Base-by-base conservation (phyloP, 306 rosid species). In the Spatholobus suberectus region DNA sequence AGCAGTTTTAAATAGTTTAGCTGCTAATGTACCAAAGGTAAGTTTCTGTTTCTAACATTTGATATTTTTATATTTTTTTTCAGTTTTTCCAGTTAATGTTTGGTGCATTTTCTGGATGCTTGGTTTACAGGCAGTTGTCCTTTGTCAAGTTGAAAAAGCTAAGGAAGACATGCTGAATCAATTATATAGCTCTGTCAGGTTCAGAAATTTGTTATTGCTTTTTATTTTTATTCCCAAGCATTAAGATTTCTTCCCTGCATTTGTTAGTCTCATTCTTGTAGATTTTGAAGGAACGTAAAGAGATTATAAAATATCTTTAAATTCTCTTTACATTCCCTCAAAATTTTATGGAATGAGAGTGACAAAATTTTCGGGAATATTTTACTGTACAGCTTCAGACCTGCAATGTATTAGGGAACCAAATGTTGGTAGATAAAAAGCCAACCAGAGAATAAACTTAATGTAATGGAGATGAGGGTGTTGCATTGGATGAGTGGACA, bases 161-260 rank as follows among this genome's bases (percentile, higher is more conserved):
- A 95, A 95, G 91, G 99, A 95, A 83, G 99, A 95, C 81, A 93
- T 95, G 99, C 88, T 95, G 47, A 95, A 90, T 86, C 99, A 93
- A 81, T 89, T 95, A 85, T 95, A 95, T 85, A 95, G 99, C 87
- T 92, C 94, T 69, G 78, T 95, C 93, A 95, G 98, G 99, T 95
- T 82, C 43, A 32, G 35, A 73, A 73, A 21, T 76, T 73, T 84
- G 38, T 84, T 62, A 21, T 83, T 68, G 13, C 29, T 21, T 62
- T 21, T 67, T 81, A 0, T 67, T 71, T 62, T 65, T 78, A 2
- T 35, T 54, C 66, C 35, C 57, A 47, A 12, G 7, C 34, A 76
- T 76, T 41, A 20, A n/a, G 2, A 20, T 40, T 51, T 38, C 14
- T 63, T 26, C 51, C 71, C 7, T 62, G 20, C 61, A 15, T 61